These are phyloP conservation scores for Monosporozyma aquatica DNA, from an alignment of 805 yeast genomes.

Conservation along the genomic window DNA sequence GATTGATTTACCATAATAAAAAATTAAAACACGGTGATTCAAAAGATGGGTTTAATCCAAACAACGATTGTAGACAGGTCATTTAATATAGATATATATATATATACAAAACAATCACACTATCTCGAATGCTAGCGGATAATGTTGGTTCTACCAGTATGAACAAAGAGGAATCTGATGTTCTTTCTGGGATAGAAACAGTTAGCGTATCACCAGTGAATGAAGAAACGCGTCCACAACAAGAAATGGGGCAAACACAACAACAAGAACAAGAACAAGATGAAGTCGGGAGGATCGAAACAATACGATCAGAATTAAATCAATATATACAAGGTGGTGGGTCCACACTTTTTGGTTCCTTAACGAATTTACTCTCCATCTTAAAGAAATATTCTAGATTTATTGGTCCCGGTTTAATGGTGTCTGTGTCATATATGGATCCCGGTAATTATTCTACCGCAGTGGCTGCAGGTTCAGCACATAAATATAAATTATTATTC, in stretches of 20 bases:
- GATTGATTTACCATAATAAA: too few relatives aligned
- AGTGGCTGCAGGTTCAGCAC: constrained; percentile 87
- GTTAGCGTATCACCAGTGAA: neutral
- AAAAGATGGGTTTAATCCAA: too few relatives aligned
- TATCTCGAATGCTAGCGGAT: neutral
- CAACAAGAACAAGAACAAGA: neutral
- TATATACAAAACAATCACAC: neutral
- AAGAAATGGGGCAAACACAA: neutral
- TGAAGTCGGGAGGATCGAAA: neutral
- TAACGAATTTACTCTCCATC: constrained; percentile 4
- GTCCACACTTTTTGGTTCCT: neutral
- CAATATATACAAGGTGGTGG: neutral
- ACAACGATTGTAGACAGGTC: too few relatives aligned
- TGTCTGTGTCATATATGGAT: constrained; percentile 91
- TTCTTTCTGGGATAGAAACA: neutral
- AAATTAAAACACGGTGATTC: too few relatives aligned
- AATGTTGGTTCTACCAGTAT: constrained; percentile 1
- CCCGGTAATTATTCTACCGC: constrained; percentile 97
- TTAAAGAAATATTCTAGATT: constrained; percentile 47
- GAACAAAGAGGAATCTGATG: neutral
- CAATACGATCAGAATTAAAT: neutral
- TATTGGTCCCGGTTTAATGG: constrained; percentile 95
- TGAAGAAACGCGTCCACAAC: too few relatives aligned
- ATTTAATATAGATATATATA: too few relatives aligned
- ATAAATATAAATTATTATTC: constrained; percentile 68